Evolutionary conservation across 2,329 filamentous ascomycete species (phyloP), one percentile per base, ranked within the genome.

Genomic region (Zarea fungicola): DNA sequence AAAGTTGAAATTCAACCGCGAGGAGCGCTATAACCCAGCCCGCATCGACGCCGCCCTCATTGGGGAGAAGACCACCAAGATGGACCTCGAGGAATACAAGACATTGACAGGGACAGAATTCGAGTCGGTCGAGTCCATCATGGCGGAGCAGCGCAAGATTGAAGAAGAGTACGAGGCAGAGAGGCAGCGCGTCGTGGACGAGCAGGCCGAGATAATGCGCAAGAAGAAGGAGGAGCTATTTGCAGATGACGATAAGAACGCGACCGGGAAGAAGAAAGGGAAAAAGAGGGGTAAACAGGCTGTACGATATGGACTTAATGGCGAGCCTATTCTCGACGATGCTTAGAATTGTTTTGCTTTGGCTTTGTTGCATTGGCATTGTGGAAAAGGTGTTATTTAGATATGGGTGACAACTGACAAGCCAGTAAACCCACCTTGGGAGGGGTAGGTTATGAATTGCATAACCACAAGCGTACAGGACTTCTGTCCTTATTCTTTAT

Each of bases 1-100:
- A 67, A 92, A 92, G 69, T 77, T 85, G 55, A 93, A 93, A 63
- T 93, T 89, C 68, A 87, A 84, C 58, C 83, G 84, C 52, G 89
- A 93, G 66, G 88, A 93, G 67, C 75, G 80, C 28, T 72, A 80
- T 46, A 76, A 84, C 54, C 82, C 85, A 0, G 67, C 70, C 3
- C 76, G 79, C 53, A 75, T 95, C 56, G 81, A 81, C 52, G 74
- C 75, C 29, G 81, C 81, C 5, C 71, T 93, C 49, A 77, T 77
- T 29, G 80, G 80, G 49, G 71, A 77, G 56, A 78, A 81, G 66
- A 74, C 73, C 25, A 70, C 75, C 36, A 67, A 66, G 58, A 82
- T 85, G 55, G 74, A 83, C 59, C 66, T 84, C 22, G 77, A 81
- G 28, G 77, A 81, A 63, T 84, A 82, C 67, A 73, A 78, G 59